A percentile compares a stretch with the other conserved stretches of the same genome.
Evolutionary conservation across 257 asterid genomes (phyloP).

Genomic region (Verbascum thapsus): DNA sequence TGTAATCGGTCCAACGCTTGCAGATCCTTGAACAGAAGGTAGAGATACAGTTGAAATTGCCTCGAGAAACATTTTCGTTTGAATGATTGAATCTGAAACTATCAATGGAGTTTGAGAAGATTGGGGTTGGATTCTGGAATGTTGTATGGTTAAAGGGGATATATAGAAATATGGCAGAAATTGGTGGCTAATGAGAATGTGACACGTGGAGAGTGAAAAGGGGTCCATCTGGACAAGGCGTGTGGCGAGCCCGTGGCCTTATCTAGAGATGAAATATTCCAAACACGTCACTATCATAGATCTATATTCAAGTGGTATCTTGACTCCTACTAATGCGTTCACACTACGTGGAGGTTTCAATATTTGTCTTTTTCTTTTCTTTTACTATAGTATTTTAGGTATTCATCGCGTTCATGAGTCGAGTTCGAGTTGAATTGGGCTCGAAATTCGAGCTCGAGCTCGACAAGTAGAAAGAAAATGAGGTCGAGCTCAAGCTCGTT

Average conservation of each 20-base stretch:
- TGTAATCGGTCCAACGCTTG: slow-evolving; percentile 30
- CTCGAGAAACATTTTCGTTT: slow-evolving; percentile 46
- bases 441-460: too few species aligned
- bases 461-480: too few species aligned
- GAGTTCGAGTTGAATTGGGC: too few species aligned
- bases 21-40: slow-evolving; percentile 26
- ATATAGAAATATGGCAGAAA: slow-evolving; percentile 23
- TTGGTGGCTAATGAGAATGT: too few species aligned
- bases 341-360: slow-evolving; percentile 32
- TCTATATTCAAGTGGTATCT: slow-evolving; percentile 31
- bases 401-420: too few species aligned
- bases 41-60: slow-evolving; percentile 43
- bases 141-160: not conserved
- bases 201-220: too few species aligned
- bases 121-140: slow-evolving; percentile 19
- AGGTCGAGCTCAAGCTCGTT: too few species aligned
- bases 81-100: too few species aligned
- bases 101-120: slow-evolving; percentile 5
- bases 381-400: too few species aligned
- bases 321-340: slow-evolving; percentile 22
- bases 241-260: slow-evolving; percentile 53
- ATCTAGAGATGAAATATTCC: too few species aligned
- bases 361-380: too few species aligned
- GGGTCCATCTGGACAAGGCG: slow-evolving; percentile 28
- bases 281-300: too few species aligned